Evolutionary conservation across 192 early-diverging fungal genomes (phyloP).

Genomic region (Diversispora epigaea): DNA sequence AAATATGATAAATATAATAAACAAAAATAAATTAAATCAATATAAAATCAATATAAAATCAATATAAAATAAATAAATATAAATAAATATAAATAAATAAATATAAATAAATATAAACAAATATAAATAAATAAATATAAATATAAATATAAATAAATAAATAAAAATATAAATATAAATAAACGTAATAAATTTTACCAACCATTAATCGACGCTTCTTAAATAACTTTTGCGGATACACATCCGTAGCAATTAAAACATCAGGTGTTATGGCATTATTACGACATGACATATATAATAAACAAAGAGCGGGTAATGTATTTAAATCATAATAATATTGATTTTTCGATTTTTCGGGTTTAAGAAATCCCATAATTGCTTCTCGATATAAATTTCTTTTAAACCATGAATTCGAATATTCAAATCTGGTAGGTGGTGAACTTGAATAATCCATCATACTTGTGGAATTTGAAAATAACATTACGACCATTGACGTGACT

Average conservation of each 20-base stretch:
- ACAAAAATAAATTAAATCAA: background rate
- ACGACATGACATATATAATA: conserved; percentile 41
- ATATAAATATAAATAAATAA: no score
- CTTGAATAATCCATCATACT: conserved; percentile 7
- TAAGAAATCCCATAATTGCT: conserved; percentile 39
- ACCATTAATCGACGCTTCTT: conserved; percentile 40
- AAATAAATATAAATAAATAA: no score
- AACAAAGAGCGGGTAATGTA: conserved; percentile 38
- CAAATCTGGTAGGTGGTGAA: background rate
- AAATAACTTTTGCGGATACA: conserved; percentile 45
- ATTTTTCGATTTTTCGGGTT: background rate
- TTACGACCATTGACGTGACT: conserved; percentile 37
- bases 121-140: no score
- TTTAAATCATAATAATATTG: conserved; percentile 33
- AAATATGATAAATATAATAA: background rate
- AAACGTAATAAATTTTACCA: background rate
- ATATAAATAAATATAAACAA: no score
- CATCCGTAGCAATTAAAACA: conserved; percentile 40
- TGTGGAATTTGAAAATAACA: conserved; percentile 37
- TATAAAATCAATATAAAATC: background rate
- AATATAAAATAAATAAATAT: background rate
- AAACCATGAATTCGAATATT: background rate
- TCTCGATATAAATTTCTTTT: conserved; percentile 39
- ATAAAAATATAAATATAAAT: no score
- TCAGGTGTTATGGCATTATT: conserved; percentile 40